Conservation (phyloP, 495 filamentous ascomycete genomes). For the Talaromyces nanjingensis region DNA sequence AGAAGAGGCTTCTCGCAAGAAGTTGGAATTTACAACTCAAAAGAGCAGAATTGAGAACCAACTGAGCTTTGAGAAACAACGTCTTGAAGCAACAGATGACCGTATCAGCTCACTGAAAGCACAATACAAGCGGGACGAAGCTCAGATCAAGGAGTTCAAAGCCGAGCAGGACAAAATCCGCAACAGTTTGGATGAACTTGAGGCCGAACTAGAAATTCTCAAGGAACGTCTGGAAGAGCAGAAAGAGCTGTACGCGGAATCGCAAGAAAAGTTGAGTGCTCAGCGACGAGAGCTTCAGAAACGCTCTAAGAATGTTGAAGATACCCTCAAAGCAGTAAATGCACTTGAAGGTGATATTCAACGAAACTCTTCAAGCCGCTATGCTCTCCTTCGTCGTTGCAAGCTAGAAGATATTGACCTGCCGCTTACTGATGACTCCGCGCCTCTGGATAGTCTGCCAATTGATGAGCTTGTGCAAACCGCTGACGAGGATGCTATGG, state of each 20-base stretch:
- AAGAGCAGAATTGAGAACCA: constrained; percentile 73
- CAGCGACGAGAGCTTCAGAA: constrained; percentile 80
- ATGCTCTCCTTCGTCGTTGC: constrained; percentile 77
- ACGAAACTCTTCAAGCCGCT: constrained; percentile 72
- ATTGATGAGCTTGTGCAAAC: constrained; percentile 75
- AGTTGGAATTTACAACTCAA: constrained; percentile 77
- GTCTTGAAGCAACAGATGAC: constrained; percentile 58
- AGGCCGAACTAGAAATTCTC: constrained; percentile 70
- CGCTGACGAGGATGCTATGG: constrained; percentile 71
- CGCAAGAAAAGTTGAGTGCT: constrained; percentile 68
- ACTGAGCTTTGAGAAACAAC: constrained; percentile 68
- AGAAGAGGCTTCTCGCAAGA: constrained; percentile 80
- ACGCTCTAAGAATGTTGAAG: constrained; percentile 73
- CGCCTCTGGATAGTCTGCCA: constrained; percentile 70
- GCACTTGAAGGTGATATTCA: constrained; percentile 76
- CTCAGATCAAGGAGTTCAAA: constrained; percentile 61
- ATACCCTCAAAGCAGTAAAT: constrained; percentile 67
- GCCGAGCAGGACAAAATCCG: constrained; percentile 67
- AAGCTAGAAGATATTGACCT: constrained; percentile 89
- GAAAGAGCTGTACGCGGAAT: constrained; percentile 57
- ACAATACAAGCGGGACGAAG: constrained; percentile 55
- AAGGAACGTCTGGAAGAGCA: constrained; percentile 62
- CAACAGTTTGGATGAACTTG: constrained; percentile 60
- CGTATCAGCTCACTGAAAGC: constrained; percentile 62
- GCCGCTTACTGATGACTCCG: constrained; percentile 69